Evolutionary conservation across 2,329 filamentous ascomycete genomes (phyloP), one percentile per base, ranked within the genome.

Genomic region (Beauveria medogensis): DNA sequence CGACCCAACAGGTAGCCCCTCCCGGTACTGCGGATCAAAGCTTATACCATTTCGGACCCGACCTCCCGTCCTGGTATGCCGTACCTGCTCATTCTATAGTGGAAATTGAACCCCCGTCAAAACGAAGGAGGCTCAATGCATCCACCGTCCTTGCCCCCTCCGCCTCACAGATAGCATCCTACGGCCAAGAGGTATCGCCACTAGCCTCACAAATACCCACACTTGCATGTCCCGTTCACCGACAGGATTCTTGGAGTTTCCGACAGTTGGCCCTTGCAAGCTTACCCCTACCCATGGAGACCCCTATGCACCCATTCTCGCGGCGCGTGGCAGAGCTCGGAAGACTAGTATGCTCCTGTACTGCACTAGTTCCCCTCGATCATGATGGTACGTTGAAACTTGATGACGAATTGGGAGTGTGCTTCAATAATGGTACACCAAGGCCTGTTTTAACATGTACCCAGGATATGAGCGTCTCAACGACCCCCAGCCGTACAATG

Each of bases 381-480:
- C 3, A 26, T 20, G 59, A 57, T 2, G 59, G 59, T 61, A 61
- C 18, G 59, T 40, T 37, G 48, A 20, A 52, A 22, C 2, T 37
- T 37, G 12, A 6, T 14, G 2, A 37, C 34, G 8, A 18, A 16
- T 4, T 6, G 6, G 2, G 4, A 52, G 30, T 20, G 20, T 30
- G 41, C 40, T 47, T n/a, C 30, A 9, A 12, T 37, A 24, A 5
- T 24, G 24, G 14, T 41, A 8, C 16, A 8, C 26, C 6, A 18
- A 26, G 5, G 24, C 16, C 30, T 20, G 5, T 44, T 43, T 20
- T 56, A 26, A 57, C 46, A 56, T 28, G 9, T n/a, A 8, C 6
- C 3, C 28, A 61, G 59, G 46, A 20, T 61, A 56, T 40, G 52
- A 56, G 16, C 59, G 46, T 28, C 52, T 61, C 18, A 34, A n/a